Conservation (phyloP, 2,329 filamentous ascomycete species). For the Fusarium staphyleae region DNA sequence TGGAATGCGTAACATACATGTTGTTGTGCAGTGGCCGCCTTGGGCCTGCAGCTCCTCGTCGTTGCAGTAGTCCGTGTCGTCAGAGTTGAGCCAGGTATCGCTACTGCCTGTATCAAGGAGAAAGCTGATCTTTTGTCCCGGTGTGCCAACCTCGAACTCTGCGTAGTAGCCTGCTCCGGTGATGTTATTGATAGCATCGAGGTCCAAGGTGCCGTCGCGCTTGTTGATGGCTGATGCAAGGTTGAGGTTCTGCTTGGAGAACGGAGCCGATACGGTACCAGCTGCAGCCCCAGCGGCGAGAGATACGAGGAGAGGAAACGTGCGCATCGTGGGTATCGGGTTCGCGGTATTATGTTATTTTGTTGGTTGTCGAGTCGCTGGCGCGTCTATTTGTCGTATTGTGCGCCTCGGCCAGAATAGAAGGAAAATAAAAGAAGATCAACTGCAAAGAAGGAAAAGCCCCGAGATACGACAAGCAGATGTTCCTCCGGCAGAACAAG, state of each 20-base stretch:
- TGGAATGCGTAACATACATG: slow-evolving; percentile 48
- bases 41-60: slow-evolving; percentile 45
- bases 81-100: slow-evolving; percentile 68
- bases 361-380: not conserved
- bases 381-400: not conserved
- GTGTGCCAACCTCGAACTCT: slow-evolving; percentile 65
- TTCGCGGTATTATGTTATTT: not conserved
- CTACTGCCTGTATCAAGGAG: slow-evolving; percentile 69
- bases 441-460: too few species aligned
- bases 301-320: slow-evolving; percentile 28
- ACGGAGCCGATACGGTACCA: slow-evolving; percentile 36
- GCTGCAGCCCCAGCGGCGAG: slow-evolving; percentile 35
- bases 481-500: too few species aligned
- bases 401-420: not conserved
- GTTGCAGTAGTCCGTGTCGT: slow-evolving; percentile 66
- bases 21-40: slow-evolving; percentile 43
- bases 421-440: too few species aligned
- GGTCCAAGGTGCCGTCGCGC: slow-evolving; percentile 38
- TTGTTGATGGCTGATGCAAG: slow-evolving; percentile 28
- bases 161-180: slow-evolving; percentile 64
- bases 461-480: too few species aligned
- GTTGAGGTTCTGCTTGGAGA: slow-evolving; percentile 27
- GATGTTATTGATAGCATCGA: slow-evolving; percentile 59
- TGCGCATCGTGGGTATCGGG: slow-evolving; percentile 19
- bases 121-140: slow-evolving; percentile 60